Evolutionary conservation across 2,329 filamentous ascomycete species (phyloP).

Genomic region (Colletotrichum orchidophilum): DNA sequence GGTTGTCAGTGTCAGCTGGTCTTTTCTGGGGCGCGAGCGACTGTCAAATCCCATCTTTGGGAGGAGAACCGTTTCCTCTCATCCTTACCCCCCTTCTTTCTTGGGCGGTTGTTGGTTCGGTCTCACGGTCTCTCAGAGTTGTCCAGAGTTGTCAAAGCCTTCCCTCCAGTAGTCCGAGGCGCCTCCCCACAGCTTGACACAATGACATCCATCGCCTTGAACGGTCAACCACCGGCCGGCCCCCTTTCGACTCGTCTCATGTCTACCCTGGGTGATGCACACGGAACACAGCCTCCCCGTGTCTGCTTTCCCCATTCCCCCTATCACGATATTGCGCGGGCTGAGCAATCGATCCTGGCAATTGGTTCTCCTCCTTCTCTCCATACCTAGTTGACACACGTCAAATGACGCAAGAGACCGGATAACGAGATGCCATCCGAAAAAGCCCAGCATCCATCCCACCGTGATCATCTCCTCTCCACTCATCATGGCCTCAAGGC

Average conservation of each 20-base stretch:
- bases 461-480: not conserved
- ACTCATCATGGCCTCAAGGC: not conserved
- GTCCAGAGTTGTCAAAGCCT: not conserved
- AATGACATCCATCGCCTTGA: not conserved
- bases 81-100: not conserved
- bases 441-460: not conserved
- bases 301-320: not conserved
- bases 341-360: not conserved
- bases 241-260: constrained; percentile 19
- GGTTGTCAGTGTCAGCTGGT: not conserved
- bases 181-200: not conserved
- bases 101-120: not conserved
- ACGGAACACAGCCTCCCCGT: constrained; percentile 25
- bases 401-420: not conserved
- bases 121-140: no score
- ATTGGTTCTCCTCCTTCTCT: not conserved
- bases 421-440: constrained; percentile 9
- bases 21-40: constrained; percentile 7
- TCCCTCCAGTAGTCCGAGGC: not conserved
- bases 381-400: not conserved
- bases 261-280: constrained; percentile 4
- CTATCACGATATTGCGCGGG: not conserved
- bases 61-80: not conserved
- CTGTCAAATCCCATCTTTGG: not conserved
- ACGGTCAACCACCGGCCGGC: not conserved